phyloP scores from a whole-genome alignment of 2,329 filamentous ascomycete species.

The Juglanconis oblonga region DNA sequence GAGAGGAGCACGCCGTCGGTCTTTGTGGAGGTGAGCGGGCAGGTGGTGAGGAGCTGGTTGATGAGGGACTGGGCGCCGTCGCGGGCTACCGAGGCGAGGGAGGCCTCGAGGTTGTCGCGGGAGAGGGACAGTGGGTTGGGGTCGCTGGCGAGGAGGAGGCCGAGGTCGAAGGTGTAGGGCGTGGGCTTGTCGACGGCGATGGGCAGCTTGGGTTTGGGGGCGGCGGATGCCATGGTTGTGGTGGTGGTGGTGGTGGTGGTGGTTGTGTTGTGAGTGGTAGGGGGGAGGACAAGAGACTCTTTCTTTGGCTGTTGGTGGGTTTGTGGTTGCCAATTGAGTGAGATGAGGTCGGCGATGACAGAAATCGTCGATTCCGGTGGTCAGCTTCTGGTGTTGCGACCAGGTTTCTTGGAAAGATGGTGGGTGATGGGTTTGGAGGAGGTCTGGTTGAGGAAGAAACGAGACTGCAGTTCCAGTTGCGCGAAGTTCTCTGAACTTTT shows the following conservation, averaged over 20 bases:
- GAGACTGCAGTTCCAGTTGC: neutral
- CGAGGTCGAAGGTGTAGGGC: constrained; percentile 90
- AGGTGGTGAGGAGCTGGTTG: constrained; percentile 90
- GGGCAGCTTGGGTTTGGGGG: constrained; percentile 47
- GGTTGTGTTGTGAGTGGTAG: too few species aligned
- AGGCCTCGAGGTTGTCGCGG: constrained; percentile 56
- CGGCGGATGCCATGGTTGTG: constrained; percentile 13
- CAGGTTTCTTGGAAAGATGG: neutral
- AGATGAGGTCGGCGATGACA: neutral
- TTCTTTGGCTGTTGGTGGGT: neutral
- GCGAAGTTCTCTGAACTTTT: neutral
- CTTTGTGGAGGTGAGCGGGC: constrained; percentile 68
- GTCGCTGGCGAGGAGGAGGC: constrained; percentile 81
- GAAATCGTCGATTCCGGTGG: neutral
- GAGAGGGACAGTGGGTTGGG: constrained; percentile 73
- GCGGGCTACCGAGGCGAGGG: constrained; percentile 71
- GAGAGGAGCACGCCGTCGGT: constrained; percentile 69
- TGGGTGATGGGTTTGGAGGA: neutral
- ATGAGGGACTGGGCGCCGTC: constrained; percentile 89
- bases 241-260: neutral
- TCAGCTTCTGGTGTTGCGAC: neutral
- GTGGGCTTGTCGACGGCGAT: constrained; percentile 76
- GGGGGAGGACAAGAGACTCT: neutral
- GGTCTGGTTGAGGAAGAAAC: neutral
- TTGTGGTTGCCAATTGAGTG: too few species aligned